Conservation (phyloP, 306 rosid species). For the Geum urbanum region DNA sequence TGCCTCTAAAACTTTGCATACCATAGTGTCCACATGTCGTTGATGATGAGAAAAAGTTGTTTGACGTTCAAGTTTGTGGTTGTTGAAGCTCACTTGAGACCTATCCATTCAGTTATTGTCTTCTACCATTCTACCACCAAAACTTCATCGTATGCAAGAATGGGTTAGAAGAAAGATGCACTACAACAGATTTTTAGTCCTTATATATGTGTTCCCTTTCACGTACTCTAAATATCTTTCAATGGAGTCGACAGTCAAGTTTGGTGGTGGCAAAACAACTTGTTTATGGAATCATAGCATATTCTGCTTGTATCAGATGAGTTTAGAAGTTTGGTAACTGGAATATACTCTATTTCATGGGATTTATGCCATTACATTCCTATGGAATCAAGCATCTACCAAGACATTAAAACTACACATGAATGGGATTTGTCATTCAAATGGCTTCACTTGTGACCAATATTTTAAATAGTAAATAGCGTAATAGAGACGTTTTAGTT, state of each 20-base stretch:
- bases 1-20: neutral
- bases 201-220: neutral
- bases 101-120: conserved; percentile 29
- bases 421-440: neutral
- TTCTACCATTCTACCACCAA: conserved; percentile 9
- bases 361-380: conserved; percentile 4
- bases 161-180: neutral
- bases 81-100: conserved; percentile 25
- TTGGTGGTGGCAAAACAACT: conserved; percentile 7
- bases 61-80: conserved; percentile 30
- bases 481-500: too few species aligned
- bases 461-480: too few species aligned
- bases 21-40: conserved; percentile 19
- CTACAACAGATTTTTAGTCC: neutral
- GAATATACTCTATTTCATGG: neutral
- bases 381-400: neutral
- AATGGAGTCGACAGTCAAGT: neutral
- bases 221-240: neutral
- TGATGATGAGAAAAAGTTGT: conserved; percentile 14
- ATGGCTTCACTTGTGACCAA: neutral
- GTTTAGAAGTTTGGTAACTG: neutral
- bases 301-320: conserved; percentile 1
- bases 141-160: neutral
- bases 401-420: neutral
- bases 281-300: conserved; percentile 6